Base-by-base conservation (phyloP, 768 basidiomycete species). In the Podaxis pistillaris region DNA sequence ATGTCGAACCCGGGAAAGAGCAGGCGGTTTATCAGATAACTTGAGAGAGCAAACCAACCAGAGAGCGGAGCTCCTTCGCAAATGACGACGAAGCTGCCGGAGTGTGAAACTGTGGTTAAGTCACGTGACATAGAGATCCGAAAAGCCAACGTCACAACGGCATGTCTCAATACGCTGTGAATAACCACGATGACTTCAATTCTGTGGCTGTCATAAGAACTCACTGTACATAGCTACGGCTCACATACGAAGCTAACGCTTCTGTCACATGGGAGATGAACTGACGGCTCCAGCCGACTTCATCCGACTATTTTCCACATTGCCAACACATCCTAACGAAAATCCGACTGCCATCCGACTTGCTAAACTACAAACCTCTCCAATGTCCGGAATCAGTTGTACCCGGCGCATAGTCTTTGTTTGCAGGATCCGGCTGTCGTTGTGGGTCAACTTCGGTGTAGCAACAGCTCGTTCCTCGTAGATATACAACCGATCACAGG, bases 1-100 rank as follows among this genome's bases (percentile, higher is more conserved):
- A 90, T 90, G 69, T 67, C 72, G 52, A 66, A 65, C 70, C 41
- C 51, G 56, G 57, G 54, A 11, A 37, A 55, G 13, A 24, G 33
- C 7, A 19, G 38, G 30, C 7, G 60, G 52, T 55, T 62, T 55
- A 62, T 62, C 60, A 37, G 60, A 62, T 62, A 53, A 44, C 13
- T 62, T n/a, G 60, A 49, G 60, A 40, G 24, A 41, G 37, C 30
- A 33, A 40, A 40, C 38, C 36, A 15, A 40, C 33, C 12, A 64
- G 58, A 54, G 33, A 56, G 26, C 53, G 22, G 40, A 19, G 36
- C 41, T 47, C 44, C 17, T 24, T 41, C 28, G 60, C 26, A 30
- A 37, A 63, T 60, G 60, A 60, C 60, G 36, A 40, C 24, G 58
- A 54, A 53, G 19, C 38, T 17, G 28, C 46, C 46, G 15, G 26